phyloP scores from a whole-genome alignment of 2,329 filamentous ascomycete genomes.

The Aspergillus puulaauensis region DNA sequence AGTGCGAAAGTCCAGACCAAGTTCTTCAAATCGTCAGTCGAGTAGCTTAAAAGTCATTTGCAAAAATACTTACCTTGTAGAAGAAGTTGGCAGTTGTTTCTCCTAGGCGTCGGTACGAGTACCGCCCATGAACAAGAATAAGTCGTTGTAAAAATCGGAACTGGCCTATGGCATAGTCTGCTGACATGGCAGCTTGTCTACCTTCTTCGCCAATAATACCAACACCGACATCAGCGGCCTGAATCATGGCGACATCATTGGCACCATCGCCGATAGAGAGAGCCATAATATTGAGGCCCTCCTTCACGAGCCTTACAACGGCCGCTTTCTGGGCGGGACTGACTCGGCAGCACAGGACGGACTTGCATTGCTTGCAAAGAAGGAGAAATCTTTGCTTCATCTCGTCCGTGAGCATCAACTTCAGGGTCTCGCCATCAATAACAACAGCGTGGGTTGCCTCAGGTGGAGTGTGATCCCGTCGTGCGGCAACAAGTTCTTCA shows the following conservation, averaged over 20 bases:
- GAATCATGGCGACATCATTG: conserved; percentile 97
- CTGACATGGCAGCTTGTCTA: conserved; percentile 91
- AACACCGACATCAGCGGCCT: conserved; percentile 94
- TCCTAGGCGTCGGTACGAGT: conserved; percentile 91
- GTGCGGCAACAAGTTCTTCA: conserved; percentile 76
- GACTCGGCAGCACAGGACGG: conserved; percentile 95
- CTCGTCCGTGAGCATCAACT: conserved; percentile 77
- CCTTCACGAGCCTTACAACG: conserved; percentile 95
- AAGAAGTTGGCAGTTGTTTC: conserved; percentile 99
- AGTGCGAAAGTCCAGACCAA: conserved; percentile 95
- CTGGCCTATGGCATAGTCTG: conserved; percentile 92
- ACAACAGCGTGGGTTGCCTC: conserved; percentile 86
- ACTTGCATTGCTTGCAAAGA: conserved; percentile 94
- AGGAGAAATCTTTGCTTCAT: conserved; percentile 91
- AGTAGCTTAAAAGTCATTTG: background rate
- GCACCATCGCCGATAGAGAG: conserved; percentile 90
- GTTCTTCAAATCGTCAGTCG: conserved; percentile 57
- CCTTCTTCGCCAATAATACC: conserved; percentile 93
- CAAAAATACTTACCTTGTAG: conserved; percentile 71
- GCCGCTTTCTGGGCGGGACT: conserved; percentile 95
- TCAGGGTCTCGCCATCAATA: conserved; percentile 91
- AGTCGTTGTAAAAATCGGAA: conserved; percentile 85
- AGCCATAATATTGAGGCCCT: conserved; percentile 92
- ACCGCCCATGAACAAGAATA: conserved; percentile 85
- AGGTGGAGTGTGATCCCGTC: conserved; percentile 81